Percentiles rank a stretch among this genome's conserved stretches.
Conservation (phyloP, 208 protist species). For the Borovskyia barvae region DNA sequence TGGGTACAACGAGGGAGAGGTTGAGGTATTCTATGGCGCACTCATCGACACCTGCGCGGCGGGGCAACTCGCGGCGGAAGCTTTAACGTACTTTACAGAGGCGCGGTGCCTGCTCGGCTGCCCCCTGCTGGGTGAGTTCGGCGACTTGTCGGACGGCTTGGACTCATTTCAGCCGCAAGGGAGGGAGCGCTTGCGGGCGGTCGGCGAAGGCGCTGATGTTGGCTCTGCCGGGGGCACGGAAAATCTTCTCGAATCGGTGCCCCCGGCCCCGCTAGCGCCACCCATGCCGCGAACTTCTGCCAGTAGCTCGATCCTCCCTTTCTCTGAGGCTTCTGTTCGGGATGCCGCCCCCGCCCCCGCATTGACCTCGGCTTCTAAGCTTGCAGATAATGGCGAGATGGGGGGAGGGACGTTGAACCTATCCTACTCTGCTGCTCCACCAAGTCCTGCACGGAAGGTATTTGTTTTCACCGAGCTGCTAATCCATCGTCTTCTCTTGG, state of each 20-base stretch:
- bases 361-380: no score
- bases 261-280: slow-evolving; percentile 1
- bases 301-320: not conserved
- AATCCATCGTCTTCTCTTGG: slow-evolving; percentile 44
- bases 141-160: no score
- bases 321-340: no score
- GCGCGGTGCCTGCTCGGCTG: slow-evolving; percentile 29
- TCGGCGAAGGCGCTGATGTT: no score
- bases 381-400: no score
- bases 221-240: no score
- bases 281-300: not conserved
- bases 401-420: not conserved
- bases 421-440: not conserved
- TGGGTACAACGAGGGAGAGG: slow-evolving; percentile 16
- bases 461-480: slow-evolving; percentile 19
- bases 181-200: no score
- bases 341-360: no score
- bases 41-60: slow-evolving; percentile 59
- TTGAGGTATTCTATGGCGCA: slow-evolving; percentile 54
- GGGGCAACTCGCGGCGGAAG: slow-evolving; percentile 47
- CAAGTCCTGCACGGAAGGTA: not conserved
- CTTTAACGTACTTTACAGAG: slow-evolving; percentile 46
- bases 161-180: no score
- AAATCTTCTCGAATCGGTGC: no score
- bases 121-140: slow-evolving; percentile 8